Evolutionary conservation across 352 stramenopile species (phyloP).

Genomic region (Globisporangium okanoganense): DNA sequence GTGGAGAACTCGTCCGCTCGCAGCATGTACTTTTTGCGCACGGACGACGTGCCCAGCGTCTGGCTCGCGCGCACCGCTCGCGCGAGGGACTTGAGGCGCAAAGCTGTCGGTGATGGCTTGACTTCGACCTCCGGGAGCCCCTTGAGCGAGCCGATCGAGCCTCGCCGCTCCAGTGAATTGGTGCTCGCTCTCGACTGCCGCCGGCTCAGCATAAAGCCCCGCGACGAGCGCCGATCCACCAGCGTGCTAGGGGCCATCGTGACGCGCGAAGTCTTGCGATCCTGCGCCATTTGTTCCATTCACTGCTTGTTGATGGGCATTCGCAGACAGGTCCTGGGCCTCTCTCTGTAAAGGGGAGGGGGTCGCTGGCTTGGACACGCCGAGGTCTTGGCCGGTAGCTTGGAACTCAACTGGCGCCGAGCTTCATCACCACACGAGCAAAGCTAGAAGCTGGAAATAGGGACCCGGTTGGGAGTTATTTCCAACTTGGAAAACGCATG

Average conservation of each 20-base stretch:
- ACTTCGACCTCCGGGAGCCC: slow-evolving; percentile 13
- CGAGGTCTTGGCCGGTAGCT: neutral
- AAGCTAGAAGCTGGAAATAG: no score
- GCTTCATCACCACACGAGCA: neutral
- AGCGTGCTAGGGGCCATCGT: slow-evolving; percentile 13
- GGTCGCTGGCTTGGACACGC: neutral
- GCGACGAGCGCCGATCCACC: slow-evolving; percentile 1
- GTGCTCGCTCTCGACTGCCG: slow-evolving; percentile 14
- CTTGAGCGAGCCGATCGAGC: slow-evolving; percentile 15
- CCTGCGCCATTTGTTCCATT: slow-evolving; percentile 8
- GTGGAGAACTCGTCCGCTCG: slow-evolving; percentile 34
- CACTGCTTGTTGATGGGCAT: neutral
- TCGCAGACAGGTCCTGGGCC: neutral
- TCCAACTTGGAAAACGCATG: no score
- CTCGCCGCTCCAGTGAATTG: slow-evolving; percentile 7
- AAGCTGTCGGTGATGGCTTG: slow-evolving; percentile 36
- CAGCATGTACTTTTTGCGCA: slow-evolving; percentile 35
- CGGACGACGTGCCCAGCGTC: slow-evolving; percentile 30
- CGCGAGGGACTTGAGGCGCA: slow-evolving; percentile 39
- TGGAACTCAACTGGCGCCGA: neutral
- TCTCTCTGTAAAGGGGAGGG: neutral
- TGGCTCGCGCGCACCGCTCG: slow-evolving; percentile 54
- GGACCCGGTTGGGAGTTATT: no score
- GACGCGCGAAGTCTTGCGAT: slow-evolving; percentile 12
- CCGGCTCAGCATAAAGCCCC: slow-evolving; percentile 2